Evolutionary conservation across 2,329 filamentous ascomycete species (phyloP), one percentile per base, ranked within the genome.

Genomic region (Colletotrichum sp.): DNA sequence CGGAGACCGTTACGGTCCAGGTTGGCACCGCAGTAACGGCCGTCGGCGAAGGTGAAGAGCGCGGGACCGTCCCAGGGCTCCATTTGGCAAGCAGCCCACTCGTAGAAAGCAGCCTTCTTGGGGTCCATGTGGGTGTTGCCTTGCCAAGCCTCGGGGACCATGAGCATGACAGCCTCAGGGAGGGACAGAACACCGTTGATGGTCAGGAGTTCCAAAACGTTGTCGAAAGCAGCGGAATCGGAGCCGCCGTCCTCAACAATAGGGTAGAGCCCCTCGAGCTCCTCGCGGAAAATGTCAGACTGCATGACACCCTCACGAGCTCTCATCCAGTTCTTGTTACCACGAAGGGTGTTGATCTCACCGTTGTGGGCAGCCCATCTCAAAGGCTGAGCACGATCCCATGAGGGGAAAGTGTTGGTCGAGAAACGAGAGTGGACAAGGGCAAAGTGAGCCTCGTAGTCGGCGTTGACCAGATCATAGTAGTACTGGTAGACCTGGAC

Each of bases 241-340:
- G 96, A 99, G 78, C 96, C 96, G 80, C 96, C 96, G 82, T 98
- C 96, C 86, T 99, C 96, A 70, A 99, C 95, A 80, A 99, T 96
- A 28, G 96, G 96, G 84, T 98, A 98, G 73, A 99, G 92, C 81
- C 90, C 88, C 85, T 98, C 96, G 18, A 99, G 92, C 82, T 98
- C 96, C 32, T 98, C 95, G 78, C 95, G 95, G 84, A 99, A 99
- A 71, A 98, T 90, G 79, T 96, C 93, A 3, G 96, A 99, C 84
- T 95, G 95, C 91, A 99, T 95, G 79, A 98, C 93, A 85, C 96
- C 96, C 88, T 99, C 96, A 83, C 96, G 93, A 77, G 96, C 96
- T 80, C 96, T 94, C 96, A 99, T 99, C 96, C 96, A 99, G 88
- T 99, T 99, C 91, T 99, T 99, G 89, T 99, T 99, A 77, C 96